Evolutionary conservation across 2,329 filamentous ascomycete species (phyloP), one percentile per base, ranked within the genome.

Genomic region (Tricladium varicosporioides): DNA sequence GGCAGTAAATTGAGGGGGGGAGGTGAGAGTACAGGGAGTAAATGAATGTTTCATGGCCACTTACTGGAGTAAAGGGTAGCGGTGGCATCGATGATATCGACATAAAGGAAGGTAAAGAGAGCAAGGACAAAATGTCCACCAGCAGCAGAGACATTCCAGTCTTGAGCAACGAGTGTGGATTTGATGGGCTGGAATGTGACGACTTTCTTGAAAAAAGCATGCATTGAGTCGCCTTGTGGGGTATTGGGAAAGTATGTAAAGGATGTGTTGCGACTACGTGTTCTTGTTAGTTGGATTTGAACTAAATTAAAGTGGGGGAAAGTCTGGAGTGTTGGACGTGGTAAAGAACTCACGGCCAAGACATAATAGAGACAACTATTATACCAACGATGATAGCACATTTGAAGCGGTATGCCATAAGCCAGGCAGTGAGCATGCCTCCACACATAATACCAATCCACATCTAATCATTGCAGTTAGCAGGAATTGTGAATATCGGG

Each of bases 381-480:
- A 92, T 91, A 2, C 88, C 88, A 19, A 88, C 82, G 53, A 91
- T 82, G 60, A 92, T 88, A 48, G 88, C 86, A 54, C 87, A 86
- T 69, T 90, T 91, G 73, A 91, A 78, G 42, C 86, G 83, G 70
- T 87, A 92, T 16, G 87, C 82, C 88, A 91, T 91, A 72, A 96
- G 83, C 63, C 93, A 82, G 5, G 88, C 85, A 0, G 91, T 93
- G 33, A 95, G 72, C 48, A 96, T 78, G 33, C 91, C 90, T 13
- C 92, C 90, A 53, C 87, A 84, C 69, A 91, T 86, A 62, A 96
- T 87, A 10, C 89, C 92, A 53, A 95, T 83, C 92, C 92, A 96
- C 80, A 95, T 76, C 83, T 86, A 58, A 2, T 1, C n/a, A 4
- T 10, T 46, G 19, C 46, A 64, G 54, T 33, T 58, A 16, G 27